phyloP scores from a whole-genome alignment of 768 basidiomycete species.

The Glaciozyma antarctica region DNA sequence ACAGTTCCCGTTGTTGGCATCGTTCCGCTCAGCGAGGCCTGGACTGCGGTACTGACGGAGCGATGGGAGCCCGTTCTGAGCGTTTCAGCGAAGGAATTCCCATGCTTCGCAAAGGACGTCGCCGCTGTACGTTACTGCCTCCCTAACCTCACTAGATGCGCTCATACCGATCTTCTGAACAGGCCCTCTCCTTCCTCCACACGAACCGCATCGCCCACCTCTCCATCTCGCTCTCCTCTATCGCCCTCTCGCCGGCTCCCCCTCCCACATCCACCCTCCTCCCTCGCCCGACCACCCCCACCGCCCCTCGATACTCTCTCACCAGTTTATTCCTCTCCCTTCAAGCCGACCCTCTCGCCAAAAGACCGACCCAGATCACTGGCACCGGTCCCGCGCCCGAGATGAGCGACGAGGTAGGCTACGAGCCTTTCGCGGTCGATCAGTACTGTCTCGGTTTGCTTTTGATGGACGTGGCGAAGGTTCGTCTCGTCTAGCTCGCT shows the following conservation, averaged over 20 bases:
- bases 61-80: background rate
- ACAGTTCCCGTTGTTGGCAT: background rate
- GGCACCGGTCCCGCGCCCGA: background rate
- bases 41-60: slow-evolving; percentile 2
- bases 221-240: background rate
- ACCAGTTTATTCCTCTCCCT: background rate
- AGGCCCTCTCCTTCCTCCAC: slow-evolving; percentile 15
- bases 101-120: background rate
- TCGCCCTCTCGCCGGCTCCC: background rate
- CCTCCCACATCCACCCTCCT: background rate
- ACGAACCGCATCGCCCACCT: slow-evolving; percentile 25
- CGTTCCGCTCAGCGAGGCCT: background rate
- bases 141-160: background rate
- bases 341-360: slow-evolving; percentile 3
- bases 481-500: too few relatives aligned
- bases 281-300: background rate
- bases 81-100: background rate
- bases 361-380: background rate
- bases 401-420: background rate
- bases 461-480: too few relatives aligned
- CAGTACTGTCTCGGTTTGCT: background rate
- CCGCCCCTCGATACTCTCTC: background rate
- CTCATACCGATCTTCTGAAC: too few relatives aligned
- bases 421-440: background rate
- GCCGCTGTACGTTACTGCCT: background rate